Conservation (phyloP, 1,284 basidiomycete species). For the Tilletia indica region DNA sequence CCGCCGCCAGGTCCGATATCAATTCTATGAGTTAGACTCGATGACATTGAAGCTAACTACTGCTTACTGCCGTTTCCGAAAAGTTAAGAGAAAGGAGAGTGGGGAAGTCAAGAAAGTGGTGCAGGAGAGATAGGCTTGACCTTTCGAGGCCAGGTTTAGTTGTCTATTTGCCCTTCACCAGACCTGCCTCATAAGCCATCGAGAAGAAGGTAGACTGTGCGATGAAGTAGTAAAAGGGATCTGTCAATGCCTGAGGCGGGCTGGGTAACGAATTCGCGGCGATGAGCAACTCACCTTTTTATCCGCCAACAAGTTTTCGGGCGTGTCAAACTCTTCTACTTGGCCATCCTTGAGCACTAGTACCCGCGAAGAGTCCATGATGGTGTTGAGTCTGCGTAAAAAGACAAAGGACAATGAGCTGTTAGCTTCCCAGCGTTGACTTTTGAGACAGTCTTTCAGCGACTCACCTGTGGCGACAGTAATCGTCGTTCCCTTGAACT, state of each 20-base stretch:
- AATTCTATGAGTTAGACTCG: too few relatives aligned
- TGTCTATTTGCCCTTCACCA: conserved; percentile 21
- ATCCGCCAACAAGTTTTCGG: conserved; percentile 65
- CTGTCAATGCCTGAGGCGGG: neutral
- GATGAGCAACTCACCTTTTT: conserved; percentile 52
- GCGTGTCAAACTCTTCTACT: conserved; percentile 74
- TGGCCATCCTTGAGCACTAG: conserved; percentile 77
- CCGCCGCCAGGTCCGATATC: too few relatives aligned
- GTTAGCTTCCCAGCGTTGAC: neutral
- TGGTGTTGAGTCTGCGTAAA: conserved; percentile 81
- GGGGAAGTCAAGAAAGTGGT: too few relatives aligned
- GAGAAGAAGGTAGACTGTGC: conserved; percentile 42
- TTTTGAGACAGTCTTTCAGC: neutral
- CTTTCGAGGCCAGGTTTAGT: too few relatives aligned
- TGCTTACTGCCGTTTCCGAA: too few relatives aligned
- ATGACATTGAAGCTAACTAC: too few relatives aligned
- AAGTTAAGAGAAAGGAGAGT: too few relatives aligned
- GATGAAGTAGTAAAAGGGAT: neutral
- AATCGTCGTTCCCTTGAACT: conserved; percentile 57
- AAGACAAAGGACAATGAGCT: conserved; percentile 49
- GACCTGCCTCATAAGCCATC: conserved; percentile 54
- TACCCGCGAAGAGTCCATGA: conserved; percentile 79
- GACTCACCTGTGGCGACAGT: conserved; percentile 26
- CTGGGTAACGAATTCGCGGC: neutral
- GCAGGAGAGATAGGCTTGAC: too few relatives aligned